Evolutionary conservation across 176 grass and related monocot species (phyloP).

Genomic region (Eragrostis nindensis): DNA sequence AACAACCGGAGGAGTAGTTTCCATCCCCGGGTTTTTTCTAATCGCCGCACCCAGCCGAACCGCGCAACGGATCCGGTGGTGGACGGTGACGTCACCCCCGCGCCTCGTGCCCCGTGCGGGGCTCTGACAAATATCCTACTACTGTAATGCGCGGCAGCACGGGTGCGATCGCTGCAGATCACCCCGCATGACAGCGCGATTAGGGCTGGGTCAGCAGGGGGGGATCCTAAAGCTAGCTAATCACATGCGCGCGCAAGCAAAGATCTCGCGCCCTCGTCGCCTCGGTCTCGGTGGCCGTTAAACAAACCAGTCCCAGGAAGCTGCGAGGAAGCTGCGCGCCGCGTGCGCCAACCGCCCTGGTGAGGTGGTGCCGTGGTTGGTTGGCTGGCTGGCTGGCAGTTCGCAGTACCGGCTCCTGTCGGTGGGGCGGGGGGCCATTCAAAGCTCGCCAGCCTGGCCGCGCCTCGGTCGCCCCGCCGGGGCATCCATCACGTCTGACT

Average conservation of each 20-base stretch:
- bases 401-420: slow-evolving; percentile 41
- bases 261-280: slow-evolving; percentile 22
- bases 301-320: slow-evolving; percentile 46
- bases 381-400: slow-evolving; percentile 12
- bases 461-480: slow-evolving; percentile 24
- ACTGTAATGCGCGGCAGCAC: not conserved
- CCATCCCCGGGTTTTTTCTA: not conserved
- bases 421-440: slow-evolving; percentile 44
- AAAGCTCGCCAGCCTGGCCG: slow-evolving; percentile 42
- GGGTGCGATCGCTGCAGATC: not conserved
- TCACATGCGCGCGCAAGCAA: slow-evolving; percentile 12
- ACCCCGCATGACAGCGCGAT: slow-evolving; percentile 35
- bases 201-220: slow-evolving; percentile 17
- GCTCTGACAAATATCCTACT: slow-evolving; percentile 22
- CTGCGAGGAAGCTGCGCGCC: slow-evolving; percentile 53
- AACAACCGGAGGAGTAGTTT: slow-evolving; percentile 10
- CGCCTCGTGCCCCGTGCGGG: slow-evolving; percentile 46
- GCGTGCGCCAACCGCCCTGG: slow-evolving; percentile 29
- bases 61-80: not conserved
- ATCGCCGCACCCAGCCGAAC: not conserved
- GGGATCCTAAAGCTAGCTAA: not conserved
- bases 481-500: not conserved
- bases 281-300: not conserved
- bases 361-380: slow-evolving; percentile 25
- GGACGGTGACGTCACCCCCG: not conserved